Evolutionary conservation across 768 basidiomycete genomes (phyloP).

Genomic region (Hypholoma fasciculare): DNA sequence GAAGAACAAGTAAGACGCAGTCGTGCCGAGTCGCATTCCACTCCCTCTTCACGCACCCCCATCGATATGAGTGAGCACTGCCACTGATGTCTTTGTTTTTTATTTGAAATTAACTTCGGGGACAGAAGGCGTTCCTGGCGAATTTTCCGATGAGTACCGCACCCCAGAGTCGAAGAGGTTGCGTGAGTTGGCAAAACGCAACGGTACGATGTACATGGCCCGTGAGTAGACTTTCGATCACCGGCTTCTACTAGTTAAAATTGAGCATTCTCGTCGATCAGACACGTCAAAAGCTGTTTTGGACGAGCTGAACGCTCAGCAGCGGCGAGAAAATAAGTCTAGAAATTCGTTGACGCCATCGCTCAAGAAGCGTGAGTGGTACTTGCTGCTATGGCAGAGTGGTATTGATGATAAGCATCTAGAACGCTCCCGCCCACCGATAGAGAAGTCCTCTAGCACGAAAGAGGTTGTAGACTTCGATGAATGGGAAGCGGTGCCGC

Average conservation of each 20-base stretch:
- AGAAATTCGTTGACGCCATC: slow-evolving; percentile 7
- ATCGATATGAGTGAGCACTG: slow-evolving; percentile 12
- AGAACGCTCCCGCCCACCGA: not conserved
- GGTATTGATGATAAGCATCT: not conserved
- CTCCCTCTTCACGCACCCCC: not conserved
- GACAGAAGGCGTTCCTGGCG: not conserved
- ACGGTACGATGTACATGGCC: not conserved
- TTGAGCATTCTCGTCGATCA: slow-evolving; percentile 6
- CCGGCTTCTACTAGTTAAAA: not conserved
- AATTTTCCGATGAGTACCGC: slow-evolving; percentile 2
- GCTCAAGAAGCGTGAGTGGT: slow-evolving; percentile 11
- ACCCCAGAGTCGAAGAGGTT: slow-evolving; percentile 13
- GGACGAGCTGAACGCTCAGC: slow-evolving; percentile 17
- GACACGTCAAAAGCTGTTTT: slow-evolving; percentile 20
- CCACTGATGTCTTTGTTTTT: not conserved
- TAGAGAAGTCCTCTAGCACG: not conserved
- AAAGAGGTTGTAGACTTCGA: slow-evolving; percentile 15
- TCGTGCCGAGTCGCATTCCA: not conserved
- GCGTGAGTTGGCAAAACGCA: slow-evolving; percentile 5
- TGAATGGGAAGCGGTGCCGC: slow-evolving; percentile 10
- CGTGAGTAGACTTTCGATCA: slow-evolving; percentile 10
- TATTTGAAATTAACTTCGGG: not conserved
- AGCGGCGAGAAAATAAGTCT: not conserved
- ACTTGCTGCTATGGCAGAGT: not conserved
- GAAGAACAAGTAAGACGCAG: slow-evolving; percentile 20